Evolutionary conservation across 2,329 filamentous ascomycete species (phyloP), one percentile per base, ranked within the genome.

Genomic region (Didymella pomorum): DNA sequence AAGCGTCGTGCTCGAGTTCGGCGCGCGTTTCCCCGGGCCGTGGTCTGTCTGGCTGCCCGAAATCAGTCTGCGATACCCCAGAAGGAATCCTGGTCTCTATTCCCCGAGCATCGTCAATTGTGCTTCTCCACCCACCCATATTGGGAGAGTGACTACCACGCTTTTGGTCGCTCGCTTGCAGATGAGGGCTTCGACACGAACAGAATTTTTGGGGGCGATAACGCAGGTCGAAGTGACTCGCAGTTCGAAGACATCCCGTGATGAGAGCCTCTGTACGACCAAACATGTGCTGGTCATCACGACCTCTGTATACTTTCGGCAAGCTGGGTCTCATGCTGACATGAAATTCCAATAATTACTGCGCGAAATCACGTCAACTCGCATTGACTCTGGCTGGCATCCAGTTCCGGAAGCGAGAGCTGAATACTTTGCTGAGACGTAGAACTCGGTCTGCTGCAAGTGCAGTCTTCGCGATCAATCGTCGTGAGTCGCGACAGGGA

Each of bases 1-100:
- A 44, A 55, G 23, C 16, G 28, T 55, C 31, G 45, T 42, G 11
- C 41, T 55, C 50, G 28, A 31, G 46, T 52, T 56, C 35, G 48
- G 43, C 37, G 10, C 2, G 35, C 51, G 29, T 39, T 29, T 41
- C 31, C 46, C 37, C 42, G 35, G 20, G 31, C 45, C 39, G 21
- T 35, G 16, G 39, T 43, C 33, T 47, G 42, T n/a, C 28, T 44
- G 43, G 58, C 4, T 33, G 35, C 31, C 31, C 41, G 31, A 53
- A 33, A 14, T 28, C 14, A 28, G 43, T n/a, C 49, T 25, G 44
- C 37, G 28, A 56, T 53, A 46, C 41, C 42, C 48, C 25, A 42
- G 29, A 52, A 29, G 33, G 56, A 35, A 41, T n/a, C n/a, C 14
- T 26, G 46, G 41, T 45, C 14, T 11, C 10, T 29, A 10, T 44